phyloP scores from a whole-genome alignment of 371 early-diverging fungal species.

The Funneliformis caledonium region DNA sequence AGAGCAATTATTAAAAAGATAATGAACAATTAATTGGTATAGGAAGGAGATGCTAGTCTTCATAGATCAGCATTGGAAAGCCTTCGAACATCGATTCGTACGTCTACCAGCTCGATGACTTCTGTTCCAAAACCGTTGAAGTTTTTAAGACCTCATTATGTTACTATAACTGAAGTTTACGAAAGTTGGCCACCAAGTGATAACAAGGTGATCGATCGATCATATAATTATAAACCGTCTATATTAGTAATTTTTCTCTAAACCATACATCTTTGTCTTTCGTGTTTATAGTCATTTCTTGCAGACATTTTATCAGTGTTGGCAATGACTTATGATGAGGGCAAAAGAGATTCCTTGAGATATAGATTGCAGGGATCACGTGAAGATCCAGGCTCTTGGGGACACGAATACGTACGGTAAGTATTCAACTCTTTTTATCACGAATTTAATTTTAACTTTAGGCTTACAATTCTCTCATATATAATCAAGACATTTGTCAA shows the following conservation, averaged over 20 bases:
- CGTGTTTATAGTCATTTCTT: conserved; percentile 62
- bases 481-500: conserved; percentile 77
- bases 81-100: conserved; percentile 86
- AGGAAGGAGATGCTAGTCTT: conserved; percentile 76
- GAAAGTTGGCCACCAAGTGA: conserved; percentile 74
- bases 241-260: background rate
- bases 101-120: conserved; percentile 96
- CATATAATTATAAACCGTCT: background rate
- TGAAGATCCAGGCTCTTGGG: conserved; percentile 92
- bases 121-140: conserved; percentile 98
- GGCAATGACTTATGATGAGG: conserved; percentile 93
- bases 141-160: conserved; percentile 88
- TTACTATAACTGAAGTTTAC: conserved; percentile 70
- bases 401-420: conserved; percentile 97
- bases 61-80: conserved; percentile 88
- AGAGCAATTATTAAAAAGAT: background rate
- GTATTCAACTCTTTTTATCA: background rate
- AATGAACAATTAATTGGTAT: background rate
- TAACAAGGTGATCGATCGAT: conserved; percentile 65
- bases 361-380: conserved; percentile 84
- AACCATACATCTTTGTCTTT: background rate
- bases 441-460: background rate
- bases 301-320: conserved; percentile 96
- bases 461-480: background rate
- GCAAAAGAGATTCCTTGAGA: conserved; percentile 79